phyloP scores from a whole-genome alignment of 371 early-diverging fungal genomes.

The Mucor plumbeus region DNA sequence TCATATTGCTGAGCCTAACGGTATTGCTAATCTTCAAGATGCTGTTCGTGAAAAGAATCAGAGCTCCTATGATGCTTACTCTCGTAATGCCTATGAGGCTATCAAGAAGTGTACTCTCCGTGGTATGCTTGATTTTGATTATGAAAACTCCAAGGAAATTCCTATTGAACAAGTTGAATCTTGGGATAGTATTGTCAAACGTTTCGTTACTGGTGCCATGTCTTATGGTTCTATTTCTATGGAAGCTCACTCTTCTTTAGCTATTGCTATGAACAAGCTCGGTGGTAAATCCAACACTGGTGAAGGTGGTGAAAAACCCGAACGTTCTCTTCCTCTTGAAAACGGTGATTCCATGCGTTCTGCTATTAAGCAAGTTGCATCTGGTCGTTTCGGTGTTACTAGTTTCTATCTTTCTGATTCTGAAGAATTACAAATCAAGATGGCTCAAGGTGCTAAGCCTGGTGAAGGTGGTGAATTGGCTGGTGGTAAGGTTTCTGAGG shows the following conservation, averaged over 20 bases:
- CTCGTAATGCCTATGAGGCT: conserved; percentile 77
- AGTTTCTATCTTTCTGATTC: conserved; percentile 91
- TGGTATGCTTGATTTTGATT: conserved; percentile 92
- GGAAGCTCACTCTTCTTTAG: conserved; percentile 93
- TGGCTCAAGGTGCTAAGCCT: conserved; percentile 99
- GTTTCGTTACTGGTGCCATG: conserved; percentile 98
- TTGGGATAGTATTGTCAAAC: conserved; percentile 94
- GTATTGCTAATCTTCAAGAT: conserved; percentile 91
- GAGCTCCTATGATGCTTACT: conserved; percentile 83
- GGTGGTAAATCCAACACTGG: conserved; percentile 98
- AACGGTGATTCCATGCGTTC: conserved; percentile 88
- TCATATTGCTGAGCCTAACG: conserved; percentile 90
- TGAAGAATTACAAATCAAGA: conserved; percentile 97
- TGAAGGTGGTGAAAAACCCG: conserved; percentile 97
- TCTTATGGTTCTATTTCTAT: conserved; percentile 96
- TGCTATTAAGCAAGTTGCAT: conserved; percentile 98
- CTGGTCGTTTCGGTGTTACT: conserved; percentile 97
- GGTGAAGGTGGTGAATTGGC: conserved; percentile 89
- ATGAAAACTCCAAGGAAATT: conserved; percentile 71
- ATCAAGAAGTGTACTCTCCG: conserved; percentile 93
- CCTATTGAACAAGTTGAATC: conserved; percentile 96
- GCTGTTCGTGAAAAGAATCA: conserved; percentile 94
- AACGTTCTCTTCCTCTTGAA: conserved; percentile 67
- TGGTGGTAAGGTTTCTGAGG: conserved; percentile 89
- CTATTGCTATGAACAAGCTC: conserved; percentile 93